Conservation (phyloP, 306 rosid species). For the Prunus mume region DNA sequence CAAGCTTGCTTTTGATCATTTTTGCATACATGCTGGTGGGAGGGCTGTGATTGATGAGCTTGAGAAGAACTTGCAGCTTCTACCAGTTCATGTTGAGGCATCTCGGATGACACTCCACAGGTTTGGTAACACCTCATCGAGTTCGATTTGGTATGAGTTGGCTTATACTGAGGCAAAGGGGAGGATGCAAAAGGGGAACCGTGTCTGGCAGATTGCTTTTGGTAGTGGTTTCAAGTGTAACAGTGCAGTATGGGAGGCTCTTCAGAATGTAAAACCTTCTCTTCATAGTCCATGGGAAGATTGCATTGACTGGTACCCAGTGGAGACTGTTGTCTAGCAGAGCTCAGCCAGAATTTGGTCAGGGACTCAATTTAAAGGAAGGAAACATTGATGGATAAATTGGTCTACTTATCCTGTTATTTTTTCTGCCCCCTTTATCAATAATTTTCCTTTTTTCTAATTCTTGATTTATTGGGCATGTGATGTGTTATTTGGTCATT, state of each 20-base stretch:
- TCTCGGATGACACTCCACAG: slow-evolving; percentile 72
- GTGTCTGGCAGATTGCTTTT: slow-evolving; percentile 69
- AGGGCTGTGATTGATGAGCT: slow-evolving; percentile 70
- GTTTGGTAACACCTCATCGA: slow-evolving; percentile 68
- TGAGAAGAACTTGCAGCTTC: slow-evolving; percentile 68
- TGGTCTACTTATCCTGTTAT: slow-evolving; percentile 2
- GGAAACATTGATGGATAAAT: background rate
- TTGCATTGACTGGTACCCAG: slow-evolving; percentile 59
- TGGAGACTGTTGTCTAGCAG: slow-evolving; percentile 28
- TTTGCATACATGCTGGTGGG: slow-evolving; percentile 74
- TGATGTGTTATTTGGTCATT: background rate
- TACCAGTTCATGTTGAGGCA: slow-evolving; percentile 49
- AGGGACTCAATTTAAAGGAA: background rate
- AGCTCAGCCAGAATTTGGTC: slow-evolving; percentile 8
- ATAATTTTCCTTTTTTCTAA: background rate
- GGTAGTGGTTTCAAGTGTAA: slow-evolving; percentile 77
- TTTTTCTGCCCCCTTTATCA: background rate
- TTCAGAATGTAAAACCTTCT: slow-evolving; percentile 51
- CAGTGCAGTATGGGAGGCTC: slow-evolving; percentile 72
- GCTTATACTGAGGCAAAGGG: slow-evolving; percentile 65
- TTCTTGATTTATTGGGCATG: background rate
- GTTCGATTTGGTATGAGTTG: slow-evolving; percentile 71
- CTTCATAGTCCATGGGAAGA: slow-evolving; percentile 61
- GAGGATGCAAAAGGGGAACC: slow-evolving; percentile 42
- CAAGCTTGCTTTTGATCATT: slow-evolving; percentile 63